phyloP scores from a whole-genome alignment of 2,329 filamentous ascomycete species.

The Colletotrichum sp. region DNA sequence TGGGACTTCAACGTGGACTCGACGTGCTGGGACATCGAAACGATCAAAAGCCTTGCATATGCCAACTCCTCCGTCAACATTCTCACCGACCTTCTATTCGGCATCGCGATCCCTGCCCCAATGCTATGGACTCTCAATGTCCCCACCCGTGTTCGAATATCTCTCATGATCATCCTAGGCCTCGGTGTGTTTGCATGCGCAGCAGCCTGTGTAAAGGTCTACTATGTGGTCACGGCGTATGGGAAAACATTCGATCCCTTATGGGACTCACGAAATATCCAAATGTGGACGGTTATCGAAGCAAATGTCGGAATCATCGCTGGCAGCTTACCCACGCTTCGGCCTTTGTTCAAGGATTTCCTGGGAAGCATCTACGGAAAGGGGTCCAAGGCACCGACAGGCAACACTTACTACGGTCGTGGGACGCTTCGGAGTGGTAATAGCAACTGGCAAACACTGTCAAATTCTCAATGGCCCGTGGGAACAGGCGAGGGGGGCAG shows the following conservation, averaged over 20 bases:
- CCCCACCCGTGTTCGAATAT: slow-evolving; percentile 42
- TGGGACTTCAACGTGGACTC: slow-evolving; percentile 47
- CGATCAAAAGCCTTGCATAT: slow-evolving; percentile 47
- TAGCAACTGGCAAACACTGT: slow-evolving; percentile 29
- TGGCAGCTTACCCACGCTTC: slow-evolving; percentile 37
- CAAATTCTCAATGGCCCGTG: slow-evolving; percentile 23
- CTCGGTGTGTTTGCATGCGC: slow-evolving; percentile 50
- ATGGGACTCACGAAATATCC: slow-evolving; percentile 51
- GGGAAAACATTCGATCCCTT: slow-evolving; percentile 45
- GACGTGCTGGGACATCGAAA: slow-evolving; percentile 45
- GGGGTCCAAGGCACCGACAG: slow-evolving; percentile 29
- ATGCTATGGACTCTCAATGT: slow-evolving; percentile 47
- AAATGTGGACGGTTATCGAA: slow-evolving; percentile 49
- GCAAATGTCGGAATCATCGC: slow-evolving; percentile 42
- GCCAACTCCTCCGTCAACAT: slow-evolving; percentile 43
- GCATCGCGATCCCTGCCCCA: slow-evolving; percentile 39
- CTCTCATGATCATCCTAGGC: slow-evolving; percentile 44
- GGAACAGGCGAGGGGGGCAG: slow-evolving; percentile 29
- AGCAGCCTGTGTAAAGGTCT: slow-evolving; percentile 46
- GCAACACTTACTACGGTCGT: slow-evolving; percentile 28
- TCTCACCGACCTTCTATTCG: slow-evolving; percentile 42
- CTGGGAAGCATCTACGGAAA: slow-evolving; percentile 35
- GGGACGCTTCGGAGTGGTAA: slow-evolving; percentile 25
- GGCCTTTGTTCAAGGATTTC: slow-evolving; percentile 37
- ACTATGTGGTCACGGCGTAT: slow-evolving; percentile 39